Evolutionary conservation across 805 yeast species (phyloP).

Genomic region (Kodamaea jinghongensis): DNA sequence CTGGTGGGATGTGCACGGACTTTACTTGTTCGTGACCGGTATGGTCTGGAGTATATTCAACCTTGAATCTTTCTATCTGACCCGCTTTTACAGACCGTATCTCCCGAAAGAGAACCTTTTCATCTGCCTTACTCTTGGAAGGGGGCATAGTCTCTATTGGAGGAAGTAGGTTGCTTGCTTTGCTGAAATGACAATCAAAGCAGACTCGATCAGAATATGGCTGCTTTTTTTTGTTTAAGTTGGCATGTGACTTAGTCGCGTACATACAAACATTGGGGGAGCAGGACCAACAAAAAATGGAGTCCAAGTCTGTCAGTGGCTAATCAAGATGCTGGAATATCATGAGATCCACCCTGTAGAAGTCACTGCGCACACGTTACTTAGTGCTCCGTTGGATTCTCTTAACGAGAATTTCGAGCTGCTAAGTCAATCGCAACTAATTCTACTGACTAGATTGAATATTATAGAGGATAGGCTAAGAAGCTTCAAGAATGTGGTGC

Average conservation of each 20-base stretch:
- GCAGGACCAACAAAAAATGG: constrained; percentile 1
- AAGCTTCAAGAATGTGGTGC: constrained; percentile 20
- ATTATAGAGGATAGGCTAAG: constrained; percentile 37
- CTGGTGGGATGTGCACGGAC: constrained; percentile 14
- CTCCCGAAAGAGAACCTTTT: constrained; percentile 31
- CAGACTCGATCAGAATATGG: not conserved
- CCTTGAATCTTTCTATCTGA: constrained; percentile 53
- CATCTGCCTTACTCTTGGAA: constrained; percentile 3
- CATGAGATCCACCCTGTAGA: constrained; percentile 56
- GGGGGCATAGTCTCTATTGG: not conserved
- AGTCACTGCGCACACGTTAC: constrained; percentile 52
- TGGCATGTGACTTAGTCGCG: not conserved
- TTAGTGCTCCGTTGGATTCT: constrained; percentile 53
- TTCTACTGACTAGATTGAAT: constrained; percentile 47
- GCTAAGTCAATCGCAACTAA: constrained; percentile 55
- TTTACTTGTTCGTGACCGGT: constrained; percentile 8
- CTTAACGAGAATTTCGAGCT: constrained; percentile 50
- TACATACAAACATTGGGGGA: too few species aligned
- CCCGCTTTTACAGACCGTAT: constrained; percentile 53
- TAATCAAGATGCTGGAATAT: not conserved
- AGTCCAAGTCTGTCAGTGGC: not conserved
- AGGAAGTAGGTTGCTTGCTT: not conserved
- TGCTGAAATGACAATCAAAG: not conserved
- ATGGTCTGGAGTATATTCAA: constrained; percentile 48
- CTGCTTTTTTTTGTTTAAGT: constrained; percentile 1